Base-by-base conservation (phyloP, 1,284 basidiomycete species). In the Malassezia globosa region DNA sequence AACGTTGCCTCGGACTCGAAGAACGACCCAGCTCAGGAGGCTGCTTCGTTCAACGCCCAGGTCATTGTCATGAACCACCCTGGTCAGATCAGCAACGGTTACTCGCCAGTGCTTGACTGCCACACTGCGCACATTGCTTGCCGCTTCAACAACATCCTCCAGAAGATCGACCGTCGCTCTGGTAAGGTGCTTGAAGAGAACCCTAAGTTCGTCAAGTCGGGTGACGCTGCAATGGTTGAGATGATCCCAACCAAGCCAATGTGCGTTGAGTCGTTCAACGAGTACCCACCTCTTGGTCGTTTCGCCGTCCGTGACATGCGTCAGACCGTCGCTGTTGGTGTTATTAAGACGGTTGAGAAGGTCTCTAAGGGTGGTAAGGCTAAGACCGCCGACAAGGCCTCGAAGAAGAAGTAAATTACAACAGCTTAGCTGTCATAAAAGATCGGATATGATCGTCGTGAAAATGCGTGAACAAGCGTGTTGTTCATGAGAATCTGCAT, bases 61-160 rank as follows among this genome's bases (percentile, higher is more conserved):
- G 94, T 99, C 79, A 97, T 97, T 75, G 87, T 99, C 75, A 85
- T 99, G 76, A 97, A 97, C 82, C 94, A 99, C 84, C 94, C 94
- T 58, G 94, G 94, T 80, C 94, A 99, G 77, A 96, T 99, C 74
- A 85, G 87, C 77, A 87, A 87, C 69, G 88, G 88, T 65, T 92
- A 94, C 76, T 87, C 92, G 47, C 92, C 92, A 55, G 92, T 99
- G 56, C 84, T 99, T 67, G 92, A 99, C 80, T 99, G 92, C 79
- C 92, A 99, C 83, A 97, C 92, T 61, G 89, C 92, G 74, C 92
- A 95, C 82, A 97, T 97, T 75, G 94, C 94, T 63, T 97, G 94
- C 86, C 95, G 95, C 79, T 97, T 97, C 78, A 80, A 87, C 64
- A 88, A 92, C 76, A 82, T 95, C 75, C 79, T 89, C 72, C 87